Percentiles rank a stretch among this genome's conserved stretches.
Evolutionary conservation across 164 flowering plant species (phyloP).

Genomic region (Aristolochia contorta): DNA sequence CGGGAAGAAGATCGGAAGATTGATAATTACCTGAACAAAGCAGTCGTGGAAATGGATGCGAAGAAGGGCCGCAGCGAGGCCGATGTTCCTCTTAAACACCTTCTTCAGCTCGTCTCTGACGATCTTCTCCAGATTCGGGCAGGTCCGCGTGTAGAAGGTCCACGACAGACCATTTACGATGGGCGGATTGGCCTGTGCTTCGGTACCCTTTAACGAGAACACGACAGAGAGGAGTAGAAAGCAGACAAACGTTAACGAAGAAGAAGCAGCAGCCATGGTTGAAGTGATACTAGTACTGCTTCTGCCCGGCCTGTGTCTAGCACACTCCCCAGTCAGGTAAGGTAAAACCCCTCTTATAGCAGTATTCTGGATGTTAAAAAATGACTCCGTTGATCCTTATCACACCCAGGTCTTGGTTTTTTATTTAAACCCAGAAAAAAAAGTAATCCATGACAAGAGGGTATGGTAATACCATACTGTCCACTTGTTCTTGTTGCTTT

Average conservation of each 20-base stretch:
- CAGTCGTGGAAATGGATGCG: conserved; percentile 75
- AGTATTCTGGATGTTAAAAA: background rate
- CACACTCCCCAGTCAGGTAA: no score
- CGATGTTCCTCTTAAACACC: conserved; percentile 37
- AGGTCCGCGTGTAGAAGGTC: conserved; percentile 31
- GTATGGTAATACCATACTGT: no score
- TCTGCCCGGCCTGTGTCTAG: background rate
- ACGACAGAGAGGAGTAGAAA: background rate
- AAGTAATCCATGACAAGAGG: no score
- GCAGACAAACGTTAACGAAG: background rate
- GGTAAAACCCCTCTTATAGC: no score
- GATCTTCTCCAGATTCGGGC: conserved; percentile 45
- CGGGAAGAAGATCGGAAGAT: no score
- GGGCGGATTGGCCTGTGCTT: conserved; percentile 7
- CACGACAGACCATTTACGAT: conserved; percentile 46
- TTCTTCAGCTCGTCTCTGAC: conserved; percentile 34
- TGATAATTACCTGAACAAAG: conserved; percentile 54
- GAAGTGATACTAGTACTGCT: background rate
- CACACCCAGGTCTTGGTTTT: no score
- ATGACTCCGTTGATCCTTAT: no score
- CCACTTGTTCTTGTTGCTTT: no score
- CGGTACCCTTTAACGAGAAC: conserved; percentile 3
- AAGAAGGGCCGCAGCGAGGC: conserved; percentile 61
- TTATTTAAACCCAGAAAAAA: no score
- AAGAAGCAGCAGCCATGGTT: background rate